phyloP scores from a whole-genome alignment of 192 early-diverging fungal genomes.

The Umbelopsis ramanniana region DNA sequence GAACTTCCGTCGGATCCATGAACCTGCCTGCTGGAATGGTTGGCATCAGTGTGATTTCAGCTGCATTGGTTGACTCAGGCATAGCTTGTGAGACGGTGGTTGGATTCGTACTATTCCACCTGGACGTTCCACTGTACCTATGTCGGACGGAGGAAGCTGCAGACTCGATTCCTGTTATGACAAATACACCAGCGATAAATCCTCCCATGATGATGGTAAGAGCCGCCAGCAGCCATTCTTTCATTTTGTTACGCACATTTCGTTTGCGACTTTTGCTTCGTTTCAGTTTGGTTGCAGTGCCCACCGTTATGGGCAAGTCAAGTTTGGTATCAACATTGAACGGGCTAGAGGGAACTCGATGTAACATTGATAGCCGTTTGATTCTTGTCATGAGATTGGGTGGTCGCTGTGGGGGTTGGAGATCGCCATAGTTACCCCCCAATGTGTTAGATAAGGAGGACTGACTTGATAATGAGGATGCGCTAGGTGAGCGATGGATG shows the following conservation, averaged over 20 bases:
- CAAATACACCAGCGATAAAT: constrained; percentile 15
- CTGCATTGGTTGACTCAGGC: not conserved
- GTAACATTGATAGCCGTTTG: not conserved
- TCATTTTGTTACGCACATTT: not conserved
- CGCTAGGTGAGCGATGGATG: constrained; percentile 5
- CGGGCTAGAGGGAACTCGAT: not conserved
- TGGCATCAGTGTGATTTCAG: not conserved
- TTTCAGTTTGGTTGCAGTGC: not conserved
- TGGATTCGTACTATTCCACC: not conserved
- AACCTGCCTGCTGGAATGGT: too few relatives aligned
- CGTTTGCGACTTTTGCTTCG: not conserved
- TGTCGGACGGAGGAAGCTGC: constrained; percentile 1
- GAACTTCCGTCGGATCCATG: constrained; percentile 2
- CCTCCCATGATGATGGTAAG: constrained; percentile 15
- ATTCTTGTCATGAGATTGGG: not conserved
- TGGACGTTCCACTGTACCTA: not conserved
- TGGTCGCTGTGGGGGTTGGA: not conserved
- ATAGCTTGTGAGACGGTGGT: not conserved
- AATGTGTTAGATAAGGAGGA: constrained; percentile 5
- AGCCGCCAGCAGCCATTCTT: constrained; percentile 20
- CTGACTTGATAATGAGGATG: not conserved
- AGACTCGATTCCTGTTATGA: constrained; percentile 3
- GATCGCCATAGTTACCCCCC: not conserved
- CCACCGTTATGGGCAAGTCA: not conserved
- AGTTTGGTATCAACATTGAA: not conserved